These are phyloP conservation scores for Trapa bicornis DNA, from an alignment of 345 rosid species.

Conservation along the genomic window DNA sequence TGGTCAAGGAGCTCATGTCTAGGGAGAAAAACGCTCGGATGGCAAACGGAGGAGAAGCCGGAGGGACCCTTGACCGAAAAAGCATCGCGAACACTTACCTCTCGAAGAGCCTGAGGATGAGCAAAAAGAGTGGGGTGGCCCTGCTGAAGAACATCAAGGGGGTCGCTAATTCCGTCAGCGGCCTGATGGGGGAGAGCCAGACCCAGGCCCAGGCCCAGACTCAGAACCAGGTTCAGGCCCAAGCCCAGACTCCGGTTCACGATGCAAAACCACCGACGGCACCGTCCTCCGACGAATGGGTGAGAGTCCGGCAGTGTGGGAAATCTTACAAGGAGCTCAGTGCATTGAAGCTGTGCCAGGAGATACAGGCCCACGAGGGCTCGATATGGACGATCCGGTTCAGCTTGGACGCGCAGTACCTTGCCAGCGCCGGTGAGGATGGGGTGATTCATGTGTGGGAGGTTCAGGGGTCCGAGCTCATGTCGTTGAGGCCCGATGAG, in stretches of 20 bases:
- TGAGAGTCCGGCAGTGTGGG: slow-evolving; percentile 66
- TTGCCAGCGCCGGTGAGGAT: slow-evolving; percentile 90
- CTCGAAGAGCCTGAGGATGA: slow-evolving; percentile 63
- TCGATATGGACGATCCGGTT: slow-evolving; percentile 84
- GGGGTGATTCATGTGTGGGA: slow-evolving; percentile 72
- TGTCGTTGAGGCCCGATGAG: slow-evolving; percentile 41
- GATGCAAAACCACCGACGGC: background rate
- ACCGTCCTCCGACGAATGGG: slow-evolving; percentile 43
- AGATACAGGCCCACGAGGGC: slow-evolving; percentile 88
- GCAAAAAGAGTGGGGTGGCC: slow-evolving; percentile 76
- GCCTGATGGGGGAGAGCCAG: slow-evolving; percentile 39
- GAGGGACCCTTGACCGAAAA: slow-evolving; percentile 19
- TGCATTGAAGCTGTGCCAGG: slow-evolving; percentile 79
- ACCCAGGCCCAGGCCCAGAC: slow-evolving; percentile 6
- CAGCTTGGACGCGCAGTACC: slow-evolving; percentile 38
- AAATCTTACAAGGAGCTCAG: slow-evolving; percentile 71
- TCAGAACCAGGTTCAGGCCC: background rate
- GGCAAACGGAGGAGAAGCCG: slow-evolving; percentile 14
- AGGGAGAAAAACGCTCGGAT: slow-evolving; percentile 34
- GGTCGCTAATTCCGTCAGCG: slow-evolving; percentile 61
- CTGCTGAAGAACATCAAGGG: slow-evolving; percentile 70
- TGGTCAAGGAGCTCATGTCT: slow-evolving; percentile 78
- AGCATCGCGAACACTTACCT: slow-evolving; percentile 28
- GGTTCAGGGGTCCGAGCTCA: slow-evolving; percentile 77
- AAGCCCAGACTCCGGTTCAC: slow-evolving; percentile 5